phyloP scores from a whole-genome alignment of 805 yeast genomes.

The Metschnikowia sp. region DNA sequence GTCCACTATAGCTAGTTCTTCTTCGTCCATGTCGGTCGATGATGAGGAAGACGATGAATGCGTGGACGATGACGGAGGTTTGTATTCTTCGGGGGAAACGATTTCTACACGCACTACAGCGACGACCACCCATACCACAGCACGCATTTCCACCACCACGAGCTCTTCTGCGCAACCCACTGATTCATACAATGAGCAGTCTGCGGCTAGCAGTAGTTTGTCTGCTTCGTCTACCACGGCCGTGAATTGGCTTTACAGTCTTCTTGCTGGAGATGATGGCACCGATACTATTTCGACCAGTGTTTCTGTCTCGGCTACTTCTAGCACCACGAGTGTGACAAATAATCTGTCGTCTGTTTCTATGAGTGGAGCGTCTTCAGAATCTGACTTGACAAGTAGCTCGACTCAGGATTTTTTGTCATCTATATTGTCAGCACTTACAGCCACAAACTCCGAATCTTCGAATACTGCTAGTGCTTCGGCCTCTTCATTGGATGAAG shows the following conservation, averaged over 20 bases:
- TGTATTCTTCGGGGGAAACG: background rate
- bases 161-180: background rate
- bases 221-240: background rate
- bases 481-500: background rate
- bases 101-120: background rate
- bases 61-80: background rate
- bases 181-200: too few species aligned
- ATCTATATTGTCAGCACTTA: background rate
- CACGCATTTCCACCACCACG: background rate
- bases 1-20: background rate
- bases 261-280: background rate
- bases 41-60: constrained; percentile 1
- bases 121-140: background rate
- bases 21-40: background rate
- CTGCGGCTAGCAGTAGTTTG: too few species aligned
- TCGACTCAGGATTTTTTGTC: background rate
- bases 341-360: too few species aligned
- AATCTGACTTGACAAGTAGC: too few species aligned
- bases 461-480: background rate
- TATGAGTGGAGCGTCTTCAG: too few species aligned
- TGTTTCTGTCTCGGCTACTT: background rate
- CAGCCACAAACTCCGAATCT: background rate
- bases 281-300: background rate
- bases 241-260: background rate
- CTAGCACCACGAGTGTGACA: too few species aligned